These are phyloP conservation scores for Cytauxzoon felis DNA, from an alignment of 169 alveolate species.

Conservation along the genomic window DNA sequence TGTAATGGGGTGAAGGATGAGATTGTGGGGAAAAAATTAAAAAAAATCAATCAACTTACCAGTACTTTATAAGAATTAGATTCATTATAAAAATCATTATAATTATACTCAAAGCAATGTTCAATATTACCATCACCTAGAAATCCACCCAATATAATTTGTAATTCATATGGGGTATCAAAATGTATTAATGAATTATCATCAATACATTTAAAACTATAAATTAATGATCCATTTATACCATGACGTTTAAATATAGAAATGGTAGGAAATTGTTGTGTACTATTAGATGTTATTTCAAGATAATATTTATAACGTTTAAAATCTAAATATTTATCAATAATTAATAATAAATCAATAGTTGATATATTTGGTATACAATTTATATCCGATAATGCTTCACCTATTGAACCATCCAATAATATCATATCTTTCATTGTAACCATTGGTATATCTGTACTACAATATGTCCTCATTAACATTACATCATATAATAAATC, in stretches of 20 bases:
- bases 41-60: constrained; percentile 1
- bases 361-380: constrained; percentile 30
- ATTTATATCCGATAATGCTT: constrained; percentile 53
- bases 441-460: constrained; percentile 18
- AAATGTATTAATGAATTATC: constrained; percentile 6
- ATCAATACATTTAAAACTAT: background rate
- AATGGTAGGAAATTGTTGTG: constrained; percentile 55
- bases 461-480: constrained; percentile 16
- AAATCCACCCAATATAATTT: constrained; percentile 28
- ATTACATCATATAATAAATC: constrained; percentile 48
- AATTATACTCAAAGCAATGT: constrained; percentile 35
- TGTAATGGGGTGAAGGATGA: background rate
- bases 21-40: background rate
- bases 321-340: constrained; percentile 12
- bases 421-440: constrained; percentile 35
- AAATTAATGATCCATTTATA: constrained; percentile 37
- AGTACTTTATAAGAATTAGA: constrained; percentile 24
- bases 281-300: constrained; percentile 47
- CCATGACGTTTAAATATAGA: constrained; percentile 47
- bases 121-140: constrained; percentile 48
- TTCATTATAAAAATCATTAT: constrained; percentile 8
- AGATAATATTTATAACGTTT: constrained; percentile 18
- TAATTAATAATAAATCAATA: constrained; percentile 27
- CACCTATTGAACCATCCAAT: constrained; percentile 45
- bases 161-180: constrained; percentile 43